A percentile compares a stretch with the other conserved stretches of the same genome.
Conservation (phyloP, 371 early-diverging fungal genomes). For the Apophysomyces sp. region DNA sequence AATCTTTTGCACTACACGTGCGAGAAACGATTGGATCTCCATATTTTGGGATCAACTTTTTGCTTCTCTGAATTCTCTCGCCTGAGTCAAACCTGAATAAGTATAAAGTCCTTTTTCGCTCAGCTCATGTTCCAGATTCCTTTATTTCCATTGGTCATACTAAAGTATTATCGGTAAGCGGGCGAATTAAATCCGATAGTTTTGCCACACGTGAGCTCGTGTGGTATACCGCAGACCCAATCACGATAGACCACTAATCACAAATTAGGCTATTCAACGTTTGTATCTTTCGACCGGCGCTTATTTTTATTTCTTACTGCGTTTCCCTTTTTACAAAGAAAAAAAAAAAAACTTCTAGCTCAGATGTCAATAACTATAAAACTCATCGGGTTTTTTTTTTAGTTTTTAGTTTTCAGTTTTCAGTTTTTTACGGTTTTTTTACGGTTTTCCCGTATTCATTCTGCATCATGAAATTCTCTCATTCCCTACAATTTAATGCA, state of each 20-base stretch:
- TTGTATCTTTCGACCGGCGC: background rate
- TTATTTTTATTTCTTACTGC: background rate
- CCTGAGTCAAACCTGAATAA: background rate
- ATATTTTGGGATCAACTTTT: background rate
- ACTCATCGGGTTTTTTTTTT: conserved; percentile 1
- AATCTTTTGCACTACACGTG: background rate
- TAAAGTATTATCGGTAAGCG: background rate
- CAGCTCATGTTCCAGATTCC: background rate
- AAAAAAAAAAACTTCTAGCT: background rate
- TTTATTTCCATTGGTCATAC: conserved; percentile 10
- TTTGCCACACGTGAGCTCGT: conserved; percentile 3
- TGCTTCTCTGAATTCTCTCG: background rate
- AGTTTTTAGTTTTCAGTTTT: background rate
- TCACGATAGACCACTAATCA: background rate
- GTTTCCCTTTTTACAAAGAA: background rate
- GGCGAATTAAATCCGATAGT: background rate
- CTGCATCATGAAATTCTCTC: conserved; percentile 84
- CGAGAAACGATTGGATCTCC: background rate
- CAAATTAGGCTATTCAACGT: background rate
- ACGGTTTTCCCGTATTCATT: background rate
- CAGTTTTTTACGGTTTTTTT: background rate
- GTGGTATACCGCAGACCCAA: background rate
- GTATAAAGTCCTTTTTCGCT: background rate
- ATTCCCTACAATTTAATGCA: conserved; percentile 84
- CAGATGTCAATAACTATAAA: background rate